Evolutionary conservation across 1,284 basidiomycete genomes (phyloP), one percentile per base, ranked within the genome.

Genomic region (Ceratobasidium sp.): DNA sequence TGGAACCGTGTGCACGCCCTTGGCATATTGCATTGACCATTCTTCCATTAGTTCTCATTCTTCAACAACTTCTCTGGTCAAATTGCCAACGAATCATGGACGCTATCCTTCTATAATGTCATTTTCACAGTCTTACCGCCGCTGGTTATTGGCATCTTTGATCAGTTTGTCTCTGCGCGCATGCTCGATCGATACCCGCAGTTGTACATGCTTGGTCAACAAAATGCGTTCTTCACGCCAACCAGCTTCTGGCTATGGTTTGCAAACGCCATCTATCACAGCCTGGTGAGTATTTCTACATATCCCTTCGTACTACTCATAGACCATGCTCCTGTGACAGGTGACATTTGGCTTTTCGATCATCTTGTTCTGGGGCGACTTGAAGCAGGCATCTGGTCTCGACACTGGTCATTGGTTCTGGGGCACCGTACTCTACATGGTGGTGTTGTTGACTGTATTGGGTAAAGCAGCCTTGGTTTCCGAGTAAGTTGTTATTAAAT

Each of bases 31-130:
- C 45, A 12, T 47, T n/a, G n/a, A n/a, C n/a, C n/a, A n/a, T n/a
- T n/a, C 50, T 74, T 29, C 27, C 58, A 73, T 3, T 72, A 96
- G 96, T 99, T 90, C 79, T 98, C 97, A 45, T 96, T 97, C 84
- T 91, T 95, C 84, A 98, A 97, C 83, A 96, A 95, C 76, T 99
- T 98, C 80, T 98, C 96, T 1, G 97, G 96, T 22, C 96, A 99
- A 79, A 96, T 98, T 73, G 91, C 94, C 55, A 97, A 96, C 78
- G 97, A 99, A 81, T 97, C 94, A 22, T 99, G 97, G 97, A 97
- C 96, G 4, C 87, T 99, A 76, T 96, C 93, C 0, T 83, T 93
- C 74, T 95, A 94, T 81, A 96, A 96, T 77, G 93, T 98, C 74
- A 79, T 96, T 55, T 98, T 97, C 82, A 96, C 94, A 34, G 87